Percentiles rank a stretch among this genome's conserved stretches.
phyloP scores from a whole-genome alignment of 2,329 filamentous ascomycete species.

The Calcarisporium arbuscula region DNA sequence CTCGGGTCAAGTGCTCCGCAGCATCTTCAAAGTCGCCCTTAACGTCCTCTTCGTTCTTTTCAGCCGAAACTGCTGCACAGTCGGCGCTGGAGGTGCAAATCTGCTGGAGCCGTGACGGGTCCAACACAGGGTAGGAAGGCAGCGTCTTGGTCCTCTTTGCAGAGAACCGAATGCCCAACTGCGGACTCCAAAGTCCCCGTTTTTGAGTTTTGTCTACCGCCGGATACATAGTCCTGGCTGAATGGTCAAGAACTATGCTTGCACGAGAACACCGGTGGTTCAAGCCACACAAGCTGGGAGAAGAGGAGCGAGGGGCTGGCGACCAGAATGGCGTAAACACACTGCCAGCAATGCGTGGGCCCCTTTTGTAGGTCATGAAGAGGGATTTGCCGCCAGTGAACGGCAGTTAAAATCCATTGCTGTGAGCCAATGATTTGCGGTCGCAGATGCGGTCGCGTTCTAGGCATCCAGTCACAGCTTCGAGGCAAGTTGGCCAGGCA shows the following conservation, averaged over 20 bases:
- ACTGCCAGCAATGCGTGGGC: conserved; percentile 19
- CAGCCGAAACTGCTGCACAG: no score
- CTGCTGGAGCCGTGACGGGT: conserved; percentile 20
- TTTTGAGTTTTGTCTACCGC: conserved; percentile 4
- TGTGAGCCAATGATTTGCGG: conserved; percentile 1
- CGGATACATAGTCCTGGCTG: conserved; percentile 11
- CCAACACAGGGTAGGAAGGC: conserved; percentile 19
- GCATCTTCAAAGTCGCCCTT: no score
- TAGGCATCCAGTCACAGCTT: no score
- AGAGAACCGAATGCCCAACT: conserved; percentile 24
- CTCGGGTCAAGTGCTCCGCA: no score
- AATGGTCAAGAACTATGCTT: no score
- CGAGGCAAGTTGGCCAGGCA: no score
- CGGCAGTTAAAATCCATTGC: conserved; percentile 8
- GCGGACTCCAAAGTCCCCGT: conserved; percentile 22
- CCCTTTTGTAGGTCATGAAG: conserved; percentile 15
- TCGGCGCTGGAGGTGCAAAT: conserved; percentile 1
- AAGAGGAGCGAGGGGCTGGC: no score
- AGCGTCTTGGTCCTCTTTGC: conserved; percentile 10
- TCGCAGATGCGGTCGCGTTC: conserved; percentile 9
- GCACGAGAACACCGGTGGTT: no score
- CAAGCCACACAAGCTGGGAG: no score
- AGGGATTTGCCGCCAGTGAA: neutral
- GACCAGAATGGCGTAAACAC: conserved; percentile 19
- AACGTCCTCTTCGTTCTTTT: no score